Evolutionary conservation across 805 yeast species (phyloP).

Genomic region (Tetrapisispora nanseiensis): DNA sequence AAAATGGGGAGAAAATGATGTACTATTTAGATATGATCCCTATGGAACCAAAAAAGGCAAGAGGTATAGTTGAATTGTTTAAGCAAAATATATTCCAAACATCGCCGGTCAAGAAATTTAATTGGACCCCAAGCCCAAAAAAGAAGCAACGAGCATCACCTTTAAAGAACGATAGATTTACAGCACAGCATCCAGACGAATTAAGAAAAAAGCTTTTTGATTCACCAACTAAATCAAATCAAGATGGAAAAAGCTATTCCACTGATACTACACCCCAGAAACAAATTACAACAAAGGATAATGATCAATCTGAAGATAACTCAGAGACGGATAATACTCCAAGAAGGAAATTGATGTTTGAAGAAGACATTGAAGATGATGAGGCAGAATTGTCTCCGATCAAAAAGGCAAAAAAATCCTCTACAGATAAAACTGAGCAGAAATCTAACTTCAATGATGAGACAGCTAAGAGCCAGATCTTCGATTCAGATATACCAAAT

Average conservation of each 20-base stretch:
- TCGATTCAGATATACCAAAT: not conserved
- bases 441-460: not conserved
- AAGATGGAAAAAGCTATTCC: not conserved
- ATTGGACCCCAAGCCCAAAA: conserved; percentile 27
- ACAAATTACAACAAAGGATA: not conserved
- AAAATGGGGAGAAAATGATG: conserved; percentile 32
- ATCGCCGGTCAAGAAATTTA: conserved; percentile 23
- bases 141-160: conserved; percentile 10
- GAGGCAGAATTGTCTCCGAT: conserved; percentile 4
- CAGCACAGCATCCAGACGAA: conserved; percentile 22
- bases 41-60: conserved; percentile 37
- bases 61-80: conserved; percentile 38
- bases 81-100: conserved; percentile 32
- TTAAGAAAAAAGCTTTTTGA: conserved; percentile 23
- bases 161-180: conserved; percentile 18
- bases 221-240: conserved; percentile 14
- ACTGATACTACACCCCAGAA: conserved; percentile 4
- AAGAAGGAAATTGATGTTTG: conserved; percentile 28
- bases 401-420: not conserved
- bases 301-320: conserved; percentile 4
- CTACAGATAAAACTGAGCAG: not conserved
- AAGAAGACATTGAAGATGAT: conserved; percentile 19
- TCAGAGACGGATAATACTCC: conserved; percentile 1
- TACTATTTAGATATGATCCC: conserved; percentile 49
- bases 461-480: not conserved